Conservation (phyloP, 2,329 filamentous ascomycete genomes). For the Colletotrichum euphorbiae region DNA sequence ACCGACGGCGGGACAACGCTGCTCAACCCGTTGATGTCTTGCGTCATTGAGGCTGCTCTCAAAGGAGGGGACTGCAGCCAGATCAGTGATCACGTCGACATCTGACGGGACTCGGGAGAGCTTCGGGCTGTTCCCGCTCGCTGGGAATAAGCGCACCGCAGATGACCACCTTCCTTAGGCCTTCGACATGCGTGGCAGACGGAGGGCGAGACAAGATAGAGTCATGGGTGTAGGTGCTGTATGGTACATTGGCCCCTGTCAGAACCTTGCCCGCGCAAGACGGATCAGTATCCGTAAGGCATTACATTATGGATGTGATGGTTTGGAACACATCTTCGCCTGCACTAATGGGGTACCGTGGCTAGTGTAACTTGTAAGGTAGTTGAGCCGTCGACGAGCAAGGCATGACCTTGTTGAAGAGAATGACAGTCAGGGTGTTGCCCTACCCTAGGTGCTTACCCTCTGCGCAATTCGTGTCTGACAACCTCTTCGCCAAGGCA, state of each 20-base stretch:
- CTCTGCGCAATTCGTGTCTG: neutral
- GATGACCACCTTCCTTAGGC: slow-evolving; percentile 8
- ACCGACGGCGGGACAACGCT: too few relatives aligned
- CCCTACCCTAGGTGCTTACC: too few relatives aligned
- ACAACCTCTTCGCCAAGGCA: neutral
- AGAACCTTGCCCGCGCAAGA: slow-evolving; percentile 4
- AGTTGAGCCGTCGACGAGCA: too few relatives aligned
- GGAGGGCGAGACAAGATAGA: slow-evolving; percentile 12
- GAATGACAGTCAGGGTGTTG: slow-evolving; percentile 10
- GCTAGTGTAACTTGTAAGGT: too few relatives aligned
- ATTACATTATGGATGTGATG: neutral
- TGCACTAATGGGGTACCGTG: too few relatives aligned
- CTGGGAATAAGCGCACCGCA: too few relatives aligned
- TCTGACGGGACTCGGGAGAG: too few relatives aligned
- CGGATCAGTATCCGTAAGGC: neutral
- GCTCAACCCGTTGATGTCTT: too few relatives aligned
- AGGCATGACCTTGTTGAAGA: neutral
- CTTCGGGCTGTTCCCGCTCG: too few relatives aligned
- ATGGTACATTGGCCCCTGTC: slow-evolving; percentile 28
- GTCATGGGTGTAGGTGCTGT: slow-evolving; percentile 30
- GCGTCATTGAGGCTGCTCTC: too few relatives aligned
- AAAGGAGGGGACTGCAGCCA: too few relatives aligned
- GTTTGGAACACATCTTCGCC: neutral
- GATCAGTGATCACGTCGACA: too few relatives aligned
- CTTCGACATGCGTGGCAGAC: slow-evolving; percentile 6